Base-by-base conservation (phyloP, 2,329 filamentous ascomycete genomes). In the Chrysosporium keratinophilum region DNA sequence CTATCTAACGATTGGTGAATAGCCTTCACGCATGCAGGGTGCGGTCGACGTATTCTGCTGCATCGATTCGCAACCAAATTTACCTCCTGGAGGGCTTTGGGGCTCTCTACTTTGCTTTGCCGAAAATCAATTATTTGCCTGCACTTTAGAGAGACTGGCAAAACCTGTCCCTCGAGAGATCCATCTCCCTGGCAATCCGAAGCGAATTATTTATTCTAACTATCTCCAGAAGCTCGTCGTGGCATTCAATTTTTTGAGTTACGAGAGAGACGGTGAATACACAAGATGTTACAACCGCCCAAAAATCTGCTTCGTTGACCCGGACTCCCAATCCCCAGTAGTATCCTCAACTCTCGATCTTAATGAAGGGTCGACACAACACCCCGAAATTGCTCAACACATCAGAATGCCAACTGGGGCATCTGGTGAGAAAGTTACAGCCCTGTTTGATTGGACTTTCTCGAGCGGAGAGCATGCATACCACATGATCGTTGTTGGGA, bases 161-260 rank as follows among this genome's bases (percentile, higher is more conserved):
- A 72, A 68, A 56, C 64, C 67, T 39, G 66, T 76, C 31, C 69
- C 72, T 9, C 67, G 70, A 34, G 66, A 67, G 14, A 67, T 72
- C 31, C 61, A 62, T 20, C 50, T 74, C 11, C 67, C 67, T 40
- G 73, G 72, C n/a, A 69, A 65, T 15, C 70, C 73, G 7, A 68
- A 62, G 57, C 68, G 67, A 54, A 53, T 77, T 9, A 63, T 71
- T 9, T 78, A 77, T 61, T 73, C 76, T 9, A 61, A 66, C 11
- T 65, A 68, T 48, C 62, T 77, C 9, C 67, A 70, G 11, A 73
- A 71, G 56, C 67, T 81, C 28, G 70, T 81, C 33, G 72, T 78
- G 11, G 75, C 75, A 19, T 77, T 72, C 56, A 66, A 62, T 37
- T 59, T 59, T 17, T 61, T 60, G 2, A 61, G 65, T 44, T 55